Base-by-base conservation (phyloP, 1,139 yeast genomes). In the Scheffersomyces parashehatae region DNA sequence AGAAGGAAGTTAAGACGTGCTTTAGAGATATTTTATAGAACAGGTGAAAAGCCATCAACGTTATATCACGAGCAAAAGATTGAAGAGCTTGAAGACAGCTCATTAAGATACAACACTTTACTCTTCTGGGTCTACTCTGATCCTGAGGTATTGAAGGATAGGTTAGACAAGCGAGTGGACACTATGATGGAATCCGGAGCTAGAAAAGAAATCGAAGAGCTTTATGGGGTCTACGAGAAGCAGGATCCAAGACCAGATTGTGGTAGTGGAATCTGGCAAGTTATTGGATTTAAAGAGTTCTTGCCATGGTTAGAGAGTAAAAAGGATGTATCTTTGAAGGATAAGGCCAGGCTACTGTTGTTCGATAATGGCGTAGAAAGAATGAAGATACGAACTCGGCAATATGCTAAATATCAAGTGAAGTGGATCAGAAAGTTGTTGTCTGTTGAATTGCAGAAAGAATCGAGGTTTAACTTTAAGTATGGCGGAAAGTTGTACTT, bases 201-300 rank as follows among this genome's bases (percentile, higher is more conserved):
- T 0, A 54, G 85, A 37, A 72, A 73, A 0, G 99, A 93, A 60
- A 78, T 93, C 10, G 58, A 74, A 7, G 78, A 81, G 41, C 60
- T 93, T 59, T 82, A 76, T 56, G 56, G 64, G 0, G 70, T 64
- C 33, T 85, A 75, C 49, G 44, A 54, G 26, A 35, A 45, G 1
- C 55, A 48, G 15, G 50, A 58, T 0, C 68, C 68, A 1, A 59
- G 55, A 20, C 81, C 82, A 2, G 82, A 79, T 43, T 67, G 82
- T 44, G 85, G 88, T 41, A 70, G 79, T 43, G 98, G 99, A 1
- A 78, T 93, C 0, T 91, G 90, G 89, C 99, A 93, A 64, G 97
- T 89, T 1, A 90, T 93, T 55, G 99, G 99, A 1, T 93, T 89
- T 62, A 88, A 89, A 58, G 98, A 93, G 61, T 91, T 93, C 59